These are phyloP conservation scores for Globisporangium cystogenes DNA, from an alignment of 352 stramenopile species.

Conservation along the genomic window DNA sequence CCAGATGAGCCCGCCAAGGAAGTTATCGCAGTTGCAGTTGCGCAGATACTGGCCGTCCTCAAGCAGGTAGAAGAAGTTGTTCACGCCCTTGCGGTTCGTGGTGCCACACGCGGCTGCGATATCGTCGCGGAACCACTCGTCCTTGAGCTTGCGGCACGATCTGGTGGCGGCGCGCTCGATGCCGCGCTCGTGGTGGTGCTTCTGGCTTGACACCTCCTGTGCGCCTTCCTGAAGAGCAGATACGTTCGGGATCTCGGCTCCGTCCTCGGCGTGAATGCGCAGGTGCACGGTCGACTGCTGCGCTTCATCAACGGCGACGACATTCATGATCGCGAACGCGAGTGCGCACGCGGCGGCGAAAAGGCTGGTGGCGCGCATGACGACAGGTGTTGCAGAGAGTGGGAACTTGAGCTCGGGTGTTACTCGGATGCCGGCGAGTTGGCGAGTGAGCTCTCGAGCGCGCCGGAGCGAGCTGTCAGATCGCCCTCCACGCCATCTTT, in stretches of 20 bases:
- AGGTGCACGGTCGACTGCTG: not conserved
- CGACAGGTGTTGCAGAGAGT: too few relatives aligned
- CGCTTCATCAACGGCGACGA: not conserved
- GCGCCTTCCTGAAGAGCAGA: not conserved
- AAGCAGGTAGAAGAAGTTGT: not conserved
- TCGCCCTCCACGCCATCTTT: too few relatives aligned
- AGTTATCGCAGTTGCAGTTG: not conserved
- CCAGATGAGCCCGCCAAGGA: not conserved
- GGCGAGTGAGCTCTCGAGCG: too few relatives aligned
- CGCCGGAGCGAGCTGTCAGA: too few relatives aligned
- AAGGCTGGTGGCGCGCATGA: not conserved
- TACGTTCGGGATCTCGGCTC: not conserved
- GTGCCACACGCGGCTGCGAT: not conserved
- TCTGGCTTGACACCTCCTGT: not conserved
- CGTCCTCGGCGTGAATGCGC: not conserved
- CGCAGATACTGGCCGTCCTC: not conserved
- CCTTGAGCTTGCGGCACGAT: not conserved
- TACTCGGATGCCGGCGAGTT: not conserved
- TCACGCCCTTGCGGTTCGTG: not conserved
- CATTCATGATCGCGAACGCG: not conserved
- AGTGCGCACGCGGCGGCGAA: not conserved
- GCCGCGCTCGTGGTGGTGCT: not conserved
- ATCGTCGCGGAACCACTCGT: not conserved
- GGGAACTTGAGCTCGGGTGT: too few relatives aligned
- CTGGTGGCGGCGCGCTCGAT: not conserved